A percentile compares a stretch with the other conserved stretches of the same genome.
Evolutionary conservation across 2,329 filamentous ascomycete species (phyloP).

Genomic region (Neonectria faginata): DNA sequence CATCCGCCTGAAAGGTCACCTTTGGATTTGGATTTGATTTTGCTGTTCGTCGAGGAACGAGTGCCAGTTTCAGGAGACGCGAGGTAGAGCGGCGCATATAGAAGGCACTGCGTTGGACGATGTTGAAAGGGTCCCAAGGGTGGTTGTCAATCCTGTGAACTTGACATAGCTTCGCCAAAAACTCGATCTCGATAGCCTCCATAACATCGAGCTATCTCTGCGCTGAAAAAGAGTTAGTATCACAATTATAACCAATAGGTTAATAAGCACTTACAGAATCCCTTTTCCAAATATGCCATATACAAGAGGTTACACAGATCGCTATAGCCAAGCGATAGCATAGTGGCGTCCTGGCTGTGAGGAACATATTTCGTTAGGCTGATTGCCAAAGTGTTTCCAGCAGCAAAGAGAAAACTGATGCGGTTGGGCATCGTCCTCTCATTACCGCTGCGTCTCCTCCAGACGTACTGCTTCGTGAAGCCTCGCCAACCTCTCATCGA

Average conservation of each 20-base stretch:
- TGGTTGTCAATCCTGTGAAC: slow-evolving; percentile 36
- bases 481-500: slow-evolving; percentile 74
- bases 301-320: slow-evolving; percentile 69
- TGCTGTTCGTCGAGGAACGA: too few relatives aligned
- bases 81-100: too few relatives aligned
- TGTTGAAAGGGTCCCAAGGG: too few relatives aligned
- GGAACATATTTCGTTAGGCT: slow-evolving; percentile 61
- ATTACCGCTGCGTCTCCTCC: slow-evolving; percentile 34
- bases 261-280: slow-evolving; percentile 48
- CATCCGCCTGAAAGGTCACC: too few relatives aligned
- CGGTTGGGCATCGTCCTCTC: slow-evolving; percentile 36
- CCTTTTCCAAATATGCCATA: slow-evolving; percentile 59
- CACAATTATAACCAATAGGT: neutral
- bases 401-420: slow-evolving; percentile 56
- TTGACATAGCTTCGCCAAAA: slow-evolving; percentile 39
- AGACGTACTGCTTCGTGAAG: slow-evolving; percentile 70
- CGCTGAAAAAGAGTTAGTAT: slow-evolving; percentile 47
- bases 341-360: slow-evolving; percentile 59
- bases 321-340: slow-evolving; percentile 67
- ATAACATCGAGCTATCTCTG: slow-evolving; percentile 64
- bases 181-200: slow-evolving; percentile 24
- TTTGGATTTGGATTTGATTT: too few relatives aligned
- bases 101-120: too few relatives aligned
- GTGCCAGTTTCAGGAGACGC: too few relatives aligned
- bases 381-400: slow-evolving; percentile 67